Conservation (phyloP, 2,329 filamentous ascomycete genomes). For the Penicillium digitatum region DNA sequence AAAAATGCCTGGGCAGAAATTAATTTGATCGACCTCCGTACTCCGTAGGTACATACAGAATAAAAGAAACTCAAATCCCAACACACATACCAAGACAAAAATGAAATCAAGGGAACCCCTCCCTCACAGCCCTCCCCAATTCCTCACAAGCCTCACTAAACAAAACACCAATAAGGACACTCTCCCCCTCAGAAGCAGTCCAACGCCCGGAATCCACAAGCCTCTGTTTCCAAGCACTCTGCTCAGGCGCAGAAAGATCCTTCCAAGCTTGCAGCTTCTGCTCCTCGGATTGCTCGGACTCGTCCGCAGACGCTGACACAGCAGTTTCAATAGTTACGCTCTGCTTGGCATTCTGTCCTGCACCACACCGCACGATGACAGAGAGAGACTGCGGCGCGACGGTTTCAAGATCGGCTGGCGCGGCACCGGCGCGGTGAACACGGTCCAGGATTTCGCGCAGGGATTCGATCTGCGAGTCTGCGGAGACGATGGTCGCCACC, state of each 20-base stretch:
- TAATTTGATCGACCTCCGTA: too few relatives aligned
- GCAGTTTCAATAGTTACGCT: slow-evolving; percentile 25
- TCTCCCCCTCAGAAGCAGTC: slow-evolving; percentile 74
- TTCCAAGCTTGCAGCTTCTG: slow-evolving; percentile 57
- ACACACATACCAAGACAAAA: neutral
- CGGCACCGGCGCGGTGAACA: slow-evolving; percentile 22
- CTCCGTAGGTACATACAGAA: neutral
- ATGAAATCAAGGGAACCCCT: slow-evolving; percentile 16
- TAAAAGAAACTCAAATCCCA: neutral
- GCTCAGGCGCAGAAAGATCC: slow-evolving; percentile 61
- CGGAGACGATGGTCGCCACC: neutral
- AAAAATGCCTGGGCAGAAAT: too few relatives aligned
- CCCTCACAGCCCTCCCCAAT: slow-evolving; percentile 14
- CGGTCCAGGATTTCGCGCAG: slow-evolving; percentile 31
- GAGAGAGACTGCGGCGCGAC: slow-evolving; percentile 12
- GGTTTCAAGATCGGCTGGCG: slow-evolving; percentile 16
- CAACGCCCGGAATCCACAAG: slow-evolving; percentile 70
- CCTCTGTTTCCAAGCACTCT: slow-evolving; percentile 64
- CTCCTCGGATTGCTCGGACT: slow-evolving; percentile 2
- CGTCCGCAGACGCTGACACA: slow-evolving; percentile 4
- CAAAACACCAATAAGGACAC: slow-evolving; percentile 69
- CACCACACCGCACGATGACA: slow-evolving; percentile 25
- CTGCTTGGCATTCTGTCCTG: slow-evolving; percentile 17
- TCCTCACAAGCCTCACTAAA: slow-evolving; percentile 60
- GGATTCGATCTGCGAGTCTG: slow-evolving; percentile 14